These are phyloP conservation scores for Articulospora tetracladia DNA, from an alignment of 495 filamentous ascomycete species.

Conservation along the genomic window DNA sequence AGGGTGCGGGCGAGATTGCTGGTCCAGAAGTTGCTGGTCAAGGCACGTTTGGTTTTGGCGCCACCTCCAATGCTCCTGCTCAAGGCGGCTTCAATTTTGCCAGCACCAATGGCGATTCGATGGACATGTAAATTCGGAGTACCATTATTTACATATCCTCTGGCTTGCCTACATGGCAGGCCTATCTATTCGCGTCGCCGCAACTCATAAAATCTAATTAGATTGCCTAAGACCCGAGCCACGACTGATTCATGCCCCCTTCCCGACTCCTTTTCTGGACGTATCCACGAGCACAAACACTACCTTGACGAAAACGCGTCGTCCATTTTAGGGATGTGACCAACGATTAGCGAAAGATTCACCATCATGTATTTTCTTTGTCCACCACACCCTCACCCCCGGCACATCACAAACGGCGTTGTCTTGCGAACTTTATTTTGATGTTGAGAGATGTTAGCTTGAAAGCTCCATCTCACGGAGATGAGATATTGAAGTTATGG, in stretches of 20 bases:
- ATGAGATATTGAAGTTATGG: not conserved
- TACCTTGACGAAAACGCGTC: constrained; percentile 8
- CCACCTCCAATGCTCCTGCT: constrained; percentile 59
- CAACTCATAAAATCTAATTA: constrained; percentile 6
- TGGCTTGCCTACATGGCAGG: constrained; percentile 3
- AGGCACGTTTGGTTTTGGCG: constrained; percentile 80
- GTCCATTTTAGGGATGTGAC: constrained; percentile 17
- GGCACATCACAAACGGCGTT: constrained; percentile 24
- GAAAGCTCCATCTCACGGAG: not conserved
- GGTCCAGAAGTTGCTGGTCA: constrained; percentile 45
- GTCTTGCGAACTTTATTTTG: constrained; percentile 8
- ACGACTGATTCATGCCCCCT: not conserved
- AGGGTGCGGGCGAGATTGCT: constrained; percentile 46
- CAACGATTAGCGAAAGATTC: constrained; percentile 25
- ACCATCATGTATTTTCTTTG: constrained; percentile 28
- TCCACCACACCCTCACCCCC: constrained; percentile 14
- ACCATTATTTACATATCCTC: not conserved
- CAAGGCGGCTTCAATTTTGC: constrained; percentile 87
- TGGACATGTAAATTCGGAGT: constrained; percentile 85
- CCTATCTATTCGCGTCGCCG: constrained; percentile 3
- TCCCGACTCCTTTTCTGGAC: not conserved
- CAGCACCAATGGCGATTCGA: constrained; percentile 88
- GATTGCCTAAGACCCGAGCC: constrained; percentile 13
- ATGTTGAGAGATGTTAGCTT: not conserved
- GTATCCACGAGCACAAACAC: constrained; percentile 7